These are phyloP conservation scores for Ophioceras dolichostomum DNA, from an alignment of 2,329 filamentous ascomycete species.

Conservation along the genomic window DNA sequence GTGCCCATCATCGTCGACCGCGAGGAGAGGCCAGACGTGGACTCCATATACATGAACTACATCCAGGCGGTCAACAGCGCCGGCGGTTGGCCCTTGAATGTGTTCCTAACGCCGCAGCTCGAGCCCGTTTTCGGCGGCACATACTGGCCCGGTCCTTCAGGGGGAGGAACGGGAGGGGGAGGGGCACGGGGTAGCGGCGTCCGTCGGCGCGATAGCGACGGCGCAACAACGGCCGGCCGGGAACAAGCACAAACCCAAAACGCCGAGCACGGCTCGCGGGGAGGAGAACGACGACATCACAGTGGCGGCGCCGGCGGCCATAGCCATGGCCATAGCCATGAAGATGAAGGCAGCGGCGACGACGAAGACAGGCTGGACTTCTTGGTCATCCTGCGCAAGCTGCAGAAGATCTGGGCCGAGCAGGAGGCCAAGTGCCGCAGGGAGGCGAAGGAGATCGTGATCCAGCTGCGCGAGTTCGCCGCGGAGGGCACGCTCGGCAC, in stretches of 20 bases:
- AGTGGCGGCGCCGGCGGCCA: too few relatives aligned
- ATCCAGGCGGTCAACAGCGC: constrained; percentile 83
- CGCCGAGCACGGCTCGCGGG: too few relatives aligned
- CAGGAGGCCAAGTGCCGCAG: constrained; percentile 74
- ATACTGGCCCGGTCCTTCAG: constrained; percentile 86
- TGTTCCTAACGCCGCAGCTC: constrained; percentile 89
- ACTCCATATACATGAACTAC: constrained; percentile 97
- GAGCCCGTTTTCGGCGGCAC: constrained; percentile 94
- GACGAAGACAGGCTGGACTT: constrained; percentile 60
- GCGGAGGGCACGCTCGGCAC: constrained; percentile 64
- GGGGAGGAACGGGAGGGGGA: constrained; percentile 40
- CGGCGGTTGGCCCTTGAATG: constrained; percentile 89
- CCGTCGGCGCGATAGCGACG: constrained; percentile 3
- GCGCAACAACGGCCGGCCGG: too few relatives aligned
- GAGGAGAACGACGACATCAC: too few relatives aligned
- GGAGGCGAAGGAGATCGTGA: constrained; percentile 71
- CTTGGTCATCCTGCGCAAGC: constrained; percentile 68
- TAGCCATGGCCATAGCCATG: too few relatives aligned
- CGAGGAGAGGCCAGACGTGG: constrained; percentile 87
- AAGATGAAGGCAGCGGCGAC: constrained; percentile 24
- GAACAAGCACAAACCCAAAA: too few relatives aligned
- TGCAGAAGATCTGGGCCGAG: constrained; percentile 63
- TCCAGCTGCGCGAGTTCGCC: constrained; percentile 74
- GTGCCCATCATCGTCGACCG: constrained; percentile 88
- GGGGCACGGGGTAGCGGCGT: neutral